A percentile compares a stretch with the other conserved stretches of the same genome.
phyloP scores from a whole-genome alignment of 2,329 filamentous ascomycete genomes.

The Cryphonectria radicalis region DNA sequence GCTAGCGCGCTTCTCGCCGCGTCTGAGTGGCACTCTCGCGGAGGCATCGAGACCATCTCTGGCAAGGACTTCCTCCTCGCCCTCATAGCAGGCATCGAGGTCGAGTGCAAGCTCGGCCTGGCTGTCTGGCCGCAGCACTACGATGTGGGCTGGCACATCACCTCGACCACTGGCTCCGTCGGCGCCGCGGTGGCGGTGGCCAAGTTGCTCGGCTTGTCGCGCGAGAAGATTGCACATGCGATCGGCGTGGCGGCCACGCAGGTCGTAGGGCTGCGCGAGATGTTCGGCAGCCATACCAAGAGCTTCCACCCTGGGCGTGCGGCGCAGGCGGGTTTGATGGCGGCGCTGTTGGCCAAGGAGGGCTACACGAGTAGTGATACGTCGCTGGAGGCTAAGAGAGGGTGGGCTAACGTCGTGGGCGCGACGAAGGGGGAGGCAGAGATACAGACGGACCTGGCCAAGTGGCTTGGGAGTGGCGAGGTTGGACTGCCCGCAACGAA shows the following conservation, averaged over 20 bases:
- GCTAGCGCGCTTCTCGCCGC: slow-evolving; percentile 54
- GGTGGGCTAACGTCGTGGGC: slow-evolving; percentile 57
- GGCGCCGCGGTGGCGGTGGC: slow-evolving; percentile 57
- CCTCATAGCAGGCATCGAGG: slow-evolving; percentile 56
- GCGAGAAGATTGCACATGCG: slow-evolving; percentile 49
- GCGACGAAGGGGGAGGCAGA: slow-evolving; percentile 44
- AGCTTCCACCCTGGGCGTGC: slow-evolving; percentile 58
- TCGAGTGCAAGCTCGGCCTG: slow-evolving; percentile 55
- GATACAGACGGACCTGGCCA: slow-evolving; percentile 36
- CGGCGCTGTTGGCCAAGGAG: slow-evolving; percentile 44
- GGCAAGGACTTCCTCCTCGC: slow-evolving; percentile 55
- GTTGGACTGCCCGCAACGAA: slow-evolving; percentile 9
- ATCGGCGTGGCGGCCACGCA: slow-evolving; percentile 58
- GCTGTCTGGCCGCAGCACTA: slow-evolving; percentile 59
- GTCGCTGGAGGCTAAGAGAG: slow-evolving; percentile 55
- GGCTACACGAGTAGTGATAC: slow-evolving; percentile 53
- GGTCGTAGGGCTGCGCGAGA: slow-evolving; percentile 56
- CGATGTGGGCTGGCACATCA: slow-evolving; percentile 61
- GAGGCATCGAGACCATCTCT: slow-evolving; percentile 36
- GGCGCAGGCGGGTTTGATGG: slow-evolving; percentile 54
- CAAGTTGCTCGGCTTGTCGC: slow-evolving; percentile 48
- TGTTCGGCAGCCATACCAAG: slow-evolving; percentile 61
- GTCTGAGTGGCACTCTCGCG: slow-evolving; percentile 43
- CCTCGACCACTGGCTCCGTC: slow-evolving; percentile 54
- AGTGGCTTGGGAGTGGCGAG: slow-evolving; percentile 36